Evolutionary conservation across 1,284 basidiomycete genomes (phyloP).

Genomic region (Sparassis latifolia): DNA sequence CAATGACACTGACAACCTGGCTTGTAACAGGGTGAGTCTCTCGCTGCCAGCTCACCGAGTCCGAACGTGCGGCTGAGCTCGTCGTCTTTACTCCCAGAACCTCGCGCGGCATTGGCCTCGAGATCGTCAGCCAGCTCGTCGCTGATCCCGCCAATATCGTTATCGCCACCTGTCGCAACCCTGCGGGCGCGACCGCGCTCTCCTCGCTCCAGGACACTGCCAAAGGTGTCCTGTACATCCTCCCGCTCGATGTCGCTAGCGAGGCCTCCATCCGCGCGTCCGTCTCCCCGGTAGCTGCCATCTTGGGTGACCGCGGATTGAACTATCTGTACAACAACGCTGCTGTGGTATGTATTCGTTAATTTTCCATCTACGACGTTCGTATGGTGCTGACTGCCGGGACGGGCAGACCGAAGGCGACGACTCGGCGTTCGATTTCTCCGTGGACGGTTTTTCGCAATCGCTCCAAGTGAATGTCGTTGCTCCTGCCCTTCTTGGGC

Average conservation of each 20-base stretch:
- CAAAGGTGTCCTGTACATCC: slow-evolving; percentile 19
- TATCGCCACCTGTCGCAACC: slow-evolving; percentile 28
- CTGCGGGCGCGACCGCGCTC: slow-evolving; percentile 21
- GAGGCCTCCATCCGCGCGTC: slow-evolving; percentile 18
- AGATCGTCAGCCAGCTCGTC: slow-evolving; percentile 25
- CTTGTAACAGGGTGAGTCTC: slow-evolving; percentile 2
- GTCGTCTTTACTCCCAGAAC: slow-evolving; percentile 10
- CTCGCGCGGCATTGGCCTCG: slow-evolving; percentile 30
- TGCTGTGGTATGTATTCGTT: slow-evolving; percentile 22
- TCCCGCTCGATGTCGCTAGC: slow-evolving; percentile 24
- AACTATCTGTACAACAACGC: slow-evolving; percentile 36
- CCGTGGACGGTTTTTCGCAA: slow-evolving; percentile 12
- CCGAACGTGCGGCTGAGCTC: not conserved
- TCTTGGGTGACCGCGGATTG: slow-evolving; percentile 23
- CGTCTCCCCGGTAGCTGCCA: slow-evolving; percentile 10
- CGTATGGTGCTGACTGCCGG: not conserved
- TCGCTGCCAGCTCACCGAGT: not conserved
- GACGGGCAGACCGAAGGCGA: slow-evolving; percentile 15
- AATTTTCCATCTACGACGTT: not conserved
- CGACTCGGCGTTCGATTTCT: slow-evolving; percentile 22
- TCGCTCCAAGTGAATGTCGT: slow-evolving; percentile 27
- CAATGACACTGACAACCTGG: not conserved
- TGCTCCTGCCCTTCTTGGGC: slow-evolving; percentile 27
- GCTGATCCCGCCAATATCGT: slow-evolving; percentile 22
- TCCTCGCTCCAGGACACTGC: slow-evolving; percentile 10